Evolutionary conservation across 257 asterid species (phyloP).

Genomic region (Plectranthus barbatus): DNA sequence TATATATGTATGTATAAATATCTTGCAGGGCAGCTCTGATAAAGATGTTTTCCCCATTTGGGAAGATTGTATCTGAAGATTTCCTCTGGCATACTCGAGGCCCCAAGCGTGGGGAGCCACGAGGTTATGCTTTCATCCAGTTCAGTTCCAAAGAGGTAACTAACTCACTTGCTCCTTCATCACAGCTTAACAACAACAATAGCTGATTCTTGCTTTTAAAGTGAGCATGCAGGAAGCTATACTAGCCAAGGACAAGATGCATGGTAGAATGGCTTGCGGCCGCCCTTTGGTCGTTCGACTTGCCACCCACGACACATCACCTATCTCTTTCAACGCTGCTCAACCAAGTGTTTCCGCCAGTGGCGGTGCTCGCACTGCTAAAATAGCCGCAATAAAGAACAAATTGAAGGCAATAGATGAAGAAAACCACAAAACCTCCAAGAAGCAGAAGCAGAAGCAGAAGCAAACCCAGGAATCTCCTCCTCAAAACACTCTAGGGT

Average conservation of each 20-base stretch:
- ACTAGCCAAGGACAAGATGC: constrained; percentile 87
- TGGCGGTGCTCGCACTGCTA: constrained; percentile 52
- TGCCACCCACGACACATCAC: constrained; percentile 37
- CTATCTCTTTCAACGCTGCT: constrained; percentile 26
- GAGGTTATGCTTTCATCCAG: constrained; percentile 49
- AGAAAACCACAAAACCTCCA: constrained; percentile 31
- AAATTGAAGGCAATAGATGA: constrained; percentile 70
- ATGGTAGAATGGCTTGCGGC: constrained; percentile 58
- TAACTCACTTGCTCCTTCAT: constrained; percentile 9
- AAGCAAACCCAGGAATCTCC: constrained; percentile 22
- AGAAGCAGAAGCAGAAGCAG: constrained; percentile 44
- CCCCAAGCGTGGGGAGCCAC: constrained; percentile 61
- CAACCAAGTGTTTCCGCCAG: constrained; percentile 23
- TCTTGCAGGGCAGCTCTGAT: constrained; percentile 69
- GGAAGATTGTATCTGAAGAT: constrained; percentile 67
- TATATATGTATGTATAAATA: too few species aligned
- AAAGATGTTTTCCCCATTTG: constrained; percentile 75
- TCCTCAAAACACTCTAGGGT: constrained; percentile 2
- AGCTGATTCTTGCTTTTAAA: constrained; percentile 50
- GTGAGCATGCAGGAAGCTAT: constrained; percentile 98
- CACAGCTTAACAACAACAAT: neutral
- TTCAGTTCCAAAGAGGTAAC: constrained; percentile 82
- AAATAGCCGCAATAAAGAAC: constrained; percentile 87
- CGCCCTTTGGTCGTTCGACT: constrained; percentile 59
- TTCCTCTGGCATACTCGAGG: constrained; percentile 96